Evolutionary conservation across 345 rosid genomes (phyloP).

Genomic region (Arabidopsis arenosa): DNA sequence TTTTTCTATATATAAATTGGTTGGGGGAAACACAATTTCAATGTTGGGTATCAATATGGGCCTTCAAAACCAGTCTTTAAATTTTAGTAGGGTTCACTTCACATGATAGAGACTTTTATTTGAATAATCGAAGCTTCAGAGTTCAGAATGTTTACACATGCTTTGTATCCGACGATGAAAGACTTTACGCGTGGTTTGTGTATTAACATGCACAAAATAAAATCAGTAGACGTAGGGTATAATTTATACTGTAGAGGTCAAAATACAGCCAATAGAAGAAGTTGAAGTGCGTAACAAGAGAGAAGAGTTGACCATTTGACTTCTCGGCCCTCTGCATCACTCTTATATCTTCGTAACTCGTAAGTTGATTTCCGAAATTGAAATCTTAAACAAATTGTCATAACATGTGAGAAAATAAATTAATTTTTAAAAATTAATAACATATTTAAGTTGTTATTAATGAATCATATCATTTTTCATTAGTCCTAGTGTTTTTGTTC

Average conservation of each 20-base stretch:
- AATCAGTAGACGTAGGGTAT: constrained; percentile 7
- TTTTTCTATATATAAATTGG: too few relatives aligned
- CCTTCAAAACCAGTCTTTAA: background rate
- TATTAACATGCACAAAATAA: background rate
- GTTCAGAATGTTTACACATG: background rate
- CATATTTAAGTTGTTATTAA: too few relatives aligned
- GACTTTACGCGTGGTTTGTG: background rate
- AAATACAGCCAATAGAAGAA: constrained; percentile 14
- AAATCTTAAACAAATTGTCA: too few relatives aligned
- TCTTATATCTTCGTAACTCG: background rate
- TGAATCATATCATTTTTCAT: too few relatives aligned
- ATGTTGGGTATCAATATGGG: background rate
- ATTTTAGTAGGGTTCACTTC: background rate
- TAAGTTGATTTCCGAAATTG: too few relatives aligned
- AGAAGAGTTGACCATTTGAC: constrained; percentile 10
- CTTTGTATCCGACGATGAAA: background rate
- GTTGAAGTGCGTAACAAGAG: background rate
- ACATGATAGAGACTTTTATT: background rate
- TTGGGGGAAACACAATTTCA: background rate
- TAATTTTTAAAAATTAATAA: too few relatives aligned
- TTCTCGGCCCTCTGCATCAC: background rate
- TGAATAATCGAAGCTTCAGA: background rate
- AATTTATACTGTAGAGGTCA: constrained; percentile 6
- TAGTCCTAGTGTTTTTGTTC: background rate
- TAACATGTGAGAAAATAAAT: background rate